phyloP scores from a whole-genome alignment of 345 rosid genomes.

The Eucalyptus pauciflora region DNA sequence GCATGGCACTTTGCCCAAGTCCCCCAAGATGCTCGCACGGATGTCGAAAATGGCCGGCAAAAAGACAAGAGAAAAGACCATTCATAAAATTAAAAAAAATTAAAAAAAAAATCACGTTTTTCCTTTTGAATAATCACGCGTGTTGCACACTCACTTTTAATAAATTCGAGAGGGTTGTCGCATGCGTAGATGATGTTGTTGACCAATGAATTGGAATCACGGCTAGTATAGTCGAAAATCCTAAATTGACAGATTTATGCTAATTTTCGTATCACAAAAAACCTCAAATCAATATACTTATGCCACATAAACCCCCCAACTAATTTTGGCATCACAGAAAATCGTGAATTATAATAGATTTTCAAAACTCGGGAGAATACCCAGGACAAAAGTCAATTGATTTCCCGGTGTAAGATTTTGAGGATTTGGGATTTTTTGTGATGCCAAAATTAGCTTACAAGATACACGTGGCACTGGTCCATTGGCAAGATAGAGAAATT shows the following conservation, averaged over 20 bases:
- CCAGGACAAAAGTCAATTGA: fast-evolving
- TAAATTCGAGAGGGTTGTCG: not conserved
- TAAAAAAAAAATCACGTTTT: not conserved
- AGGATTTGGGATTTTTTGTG: fast-evolving
- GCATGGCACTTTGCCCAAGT: not conserved
- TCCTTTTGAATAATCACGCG: not conserved
- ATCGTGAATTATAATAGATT: fast-evolving
- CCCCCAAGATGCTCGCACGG: not conserved
- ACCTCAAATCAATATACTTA: fast-evolving
- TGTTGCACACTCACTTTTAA: not conserved
- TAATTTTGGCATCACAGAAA: fast-evolving
- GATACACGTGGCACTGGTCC: not conserved
- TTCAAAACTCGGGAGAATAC: not conserved
- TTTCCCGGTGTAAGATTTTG: not conserved
- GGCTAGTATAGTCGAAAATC: not conserved
- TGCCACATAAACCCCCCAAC: fast-evolving
- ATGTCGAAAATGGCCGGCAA: not conserved
- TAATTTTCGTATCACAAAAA: not conserved
- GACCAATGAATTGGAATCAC: not conserved
- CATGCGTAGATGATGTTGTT: not conserved
- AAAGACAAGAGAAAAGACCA: not conserved
- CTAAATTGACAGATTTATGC: not conserved
- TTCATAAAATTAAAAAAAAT: too few species aligned
- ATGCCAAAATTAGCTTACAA: fast-evolving
- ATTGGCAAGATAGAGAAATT: too few species aligned